phyloP scores from a whole-genome alignment of 257 asterid genomes.

The Parsonsia alboflavescens region DNA sequence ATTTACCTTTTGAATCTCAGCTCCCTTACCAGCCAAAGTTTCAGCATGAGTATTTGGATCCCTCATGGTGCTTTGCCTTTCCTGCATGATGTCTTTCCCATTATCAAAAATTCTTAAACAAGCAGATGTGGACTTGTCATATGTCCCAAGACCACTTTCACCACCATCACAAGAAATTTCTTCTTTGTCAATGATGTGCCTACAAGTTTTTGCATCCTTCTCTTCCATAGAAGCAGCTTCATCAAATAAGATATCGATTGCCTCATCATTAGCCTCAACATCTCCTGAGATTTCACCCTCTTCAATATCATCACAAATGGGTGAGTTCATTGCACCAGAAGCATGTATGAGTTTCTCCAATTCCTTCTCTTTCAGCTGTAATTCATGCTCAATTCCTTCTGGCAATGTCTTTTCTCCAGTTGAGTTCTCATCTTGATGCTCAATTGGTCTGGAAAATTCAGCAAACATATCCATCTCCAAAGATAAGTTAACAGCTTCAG shows the following conservation, averaged over 20 bases:
- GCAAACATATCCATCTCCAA: slow-evolving; percentile 33
- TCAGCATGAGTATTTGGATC: slow-evolving; percentile 27
- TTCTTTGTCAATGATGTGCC: slow-evolving; percentile 24
- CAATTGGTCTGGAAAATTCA: slow-evolving; percentile 33
- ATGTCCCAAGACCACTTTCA: slow-evolving; percentile 18
- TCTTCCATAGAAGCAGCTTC: slow-evolving; percentile 29
- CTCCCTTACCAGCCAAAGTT: slow-evolving; percentile 21
- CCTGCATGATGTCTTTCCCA: slow-evolving; percentile 25
- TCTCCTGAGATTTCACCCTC: slow-evolving; percentile 78
- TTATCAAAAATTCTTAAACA: slow-evolving; percentile 16
- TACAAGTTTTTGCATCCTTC: slow-evolving; percentile 29
- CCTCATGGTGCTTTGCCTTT: slow-evolving; percentile 21
- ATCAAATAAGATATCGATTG: slow-evolving; percentile 36
- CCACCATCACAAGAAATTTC: slow-evolving; percentile 21
- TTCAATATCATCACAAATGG: slow-evolving; percentile 49
- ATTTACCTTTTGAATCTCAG: slow-evolving; percentile 22
- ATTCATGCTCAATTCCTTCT: slow-evolving; percentile 42
- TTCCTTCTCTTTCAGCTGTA: slow-evolving; percentile 67
- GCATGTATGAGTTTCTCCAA: slow-evolving; percentile 49
- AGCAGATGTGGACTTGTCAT: slow-evolving; percentile 23
- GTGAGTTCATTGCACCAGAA: slow-evolving; percentile 31
- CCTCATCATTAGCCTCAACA: slow-evolving; percentile 28
- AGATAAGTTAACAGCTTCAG: slow-evolving; percentile 40
- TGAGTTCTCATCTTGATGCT: slow-evolving; percentile 22
- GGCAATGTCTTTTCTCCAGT: slow-evolving; percentile 23